Evolutionary conservation across 176 grass and related monocot species (phyloP).

Genomic region (Pontederia paniculata): DNA sequence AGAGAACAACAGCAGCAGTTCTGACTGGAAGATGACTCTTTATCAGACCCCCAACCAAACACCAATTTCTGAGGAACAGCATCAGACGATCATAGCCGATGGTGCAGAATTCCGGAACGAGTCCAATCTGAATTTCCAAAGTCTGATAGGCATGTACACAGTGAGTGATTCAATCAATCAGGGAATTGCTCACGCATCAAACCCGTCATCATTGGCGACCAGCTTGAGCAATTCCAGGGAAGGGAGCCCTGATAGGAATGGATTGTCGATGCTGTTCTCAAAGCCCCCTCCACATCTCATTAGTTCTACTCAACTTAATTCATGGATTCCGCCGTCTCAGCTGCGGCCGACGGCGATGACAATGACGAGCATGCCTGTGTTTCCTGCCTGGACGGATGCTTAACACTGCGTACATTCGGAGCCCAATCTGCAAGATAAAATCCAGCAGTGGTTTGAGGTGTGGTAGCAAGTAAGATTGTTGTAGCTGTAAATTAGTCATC

Average conservation of each 20-base stretch:
- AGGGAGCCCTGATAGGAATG: constrained; percentile 45
- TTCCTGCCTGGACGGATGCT: constrained; percentile 70
- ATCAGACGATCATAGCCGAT: background rate
- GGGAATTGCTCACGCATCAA: constrained; percentile 21
- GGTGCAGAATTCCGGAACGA: constrained; percentile 18
- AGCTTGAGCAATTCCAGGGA: constrained; percentile 47
- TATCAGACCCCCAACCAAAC: constrained; percentile 11
- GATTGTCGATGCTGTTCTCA: constrained; percentile 63
- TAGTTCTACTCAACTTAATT: constrained; percentile 22
- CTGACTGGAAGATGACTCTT: constrained; percentile 18
- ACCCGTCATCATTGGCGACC: constrained; percentile 27
- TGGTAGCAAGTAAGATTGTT: no score
- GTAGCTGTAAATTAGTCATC: no score
- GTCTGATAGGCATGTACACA: constrained; percentile 22
- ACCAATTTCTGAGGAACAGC: constrained; percentile 8
- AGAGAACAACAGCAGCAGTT: constrained; percentile 3
- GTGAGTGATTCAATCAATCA: background rate
- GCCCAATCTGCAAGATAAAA: no score
- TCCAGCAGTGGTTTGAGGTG: no score
- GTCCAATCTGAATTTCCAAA: constrained; percentile 29
- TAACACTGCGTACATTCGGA: constrained; percentile 9
- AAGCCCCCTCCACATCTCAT: constrained; percentile 31
- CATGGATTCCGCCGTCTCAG: constrained; percentile 24
- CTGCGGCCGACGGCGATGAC: constrained; percentile 33
- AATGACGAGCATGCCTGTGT: constrained; percentile 65